Base-by-base conservation (phyloP, 2,329 filamentous ascomycete species). In the Exophiala sp. region DNA sequence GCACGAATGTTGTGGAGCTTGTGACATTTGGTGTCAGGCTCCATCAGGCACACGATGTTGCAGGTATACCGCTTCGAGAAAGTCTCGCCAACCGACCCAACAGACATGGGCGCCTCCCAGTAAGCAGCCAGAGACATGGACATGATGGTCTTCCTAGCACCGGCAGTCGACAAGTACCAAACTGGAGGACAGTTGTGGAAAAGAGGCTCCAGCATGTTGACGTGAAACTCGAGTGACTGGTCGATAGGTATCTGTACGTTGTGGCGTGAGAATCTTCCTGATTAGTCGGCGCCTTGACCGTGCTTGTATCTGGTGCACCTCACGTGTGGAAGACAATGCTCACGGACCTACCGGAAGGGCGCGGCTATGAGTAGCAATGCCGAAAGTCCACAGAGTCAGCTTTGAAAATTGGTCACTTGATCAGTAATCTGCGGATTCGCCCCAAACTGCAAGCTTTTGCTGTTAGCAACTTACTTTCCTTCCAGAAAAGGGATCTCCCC, bases 311-410 rank as follows among this genome's bases (percentile, higher is more conserved):
- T 40, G n/a, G 33, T 29, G 42, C 21, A 41, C 40, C 33, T 14
- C 29, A 47, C 8, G 29, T 18, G 43, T 20, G 42, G 42, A 33
- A 35, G n/a, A 32, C 53, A 29, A 29, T 48, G 24, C 29, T 52
- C 16, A 32, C 40, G 51, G 29, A 48, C 39, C 53, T 59, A 34
- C 54, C 57, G 57, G 57, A 59, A 57, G 53, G 12, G 43, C 57
- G 45, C 54, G 53, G 57, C 42, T 36, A 21, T n/a, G 12, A n/a
- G 11, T 29, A 10, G 10, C 21, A 43, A 21, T 9, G 4, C 10
- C 5, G 7, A n/a, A 29, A 20, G 7, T 42, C 41, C 20, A 24
- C 20, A n/a, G 14, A 24, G 41, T 43, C 41, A 43, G 41, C 41
- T 24, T 42, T 32, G 41, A 10, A 10, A 43, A 20, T 29, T 12